Evolutionary conservation across 2,329 filamentous ascomycete genomes (phyloP).

Genomic region (Phoma sp.): DNA sequence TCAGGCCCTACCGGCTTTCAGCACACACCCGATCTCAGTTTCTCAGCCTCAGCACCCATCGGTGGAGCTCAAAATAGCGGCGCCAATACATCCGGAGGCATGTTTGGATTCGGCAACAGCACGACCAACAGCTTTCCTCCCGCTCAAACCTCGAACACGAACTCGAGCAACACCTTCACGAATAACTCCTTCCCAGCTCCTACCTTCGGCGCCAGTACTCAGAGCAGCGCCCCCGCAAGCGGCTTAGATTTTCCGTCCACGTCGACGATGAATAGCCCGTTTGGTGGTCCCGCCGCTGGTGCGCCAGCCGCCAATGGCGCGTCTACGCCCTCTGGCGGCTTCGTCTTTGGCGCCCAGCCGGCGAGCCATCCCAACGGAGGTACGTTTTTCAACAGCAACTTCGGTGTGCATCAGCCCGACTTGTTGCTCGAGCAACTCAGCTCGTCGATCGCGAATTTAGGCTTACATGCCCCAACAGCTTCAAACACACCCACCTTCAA

Average conservation of each 20-base stretch:
- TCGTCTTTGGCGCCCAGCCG: conserved; percentile 27
- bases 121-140: conserved; percentile 43
- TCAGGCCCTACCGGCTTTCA: conserved; percentile 29
- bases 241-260: conserved; percentile 39
- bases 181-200: conserved; percentile 42
- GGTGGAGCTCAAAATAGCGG: conserved; percentile 17
- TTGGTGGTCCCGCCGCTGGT: conserved; percentile 22
- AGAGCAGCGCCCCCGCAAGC: conserved; percentile 25
- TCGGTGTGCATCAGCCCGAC: too few relatives aligned
- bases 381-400: too few relatives aligned
- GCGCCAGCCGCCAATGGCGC: conserved; percentile 32
- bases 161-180: conserved; percentile 33
- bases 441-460: too few relatives aligned
- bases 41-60: conserved; percentile 31
- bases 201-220: conserved; percentile 32
- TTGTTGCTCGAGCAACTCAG: too few relatives aligned
- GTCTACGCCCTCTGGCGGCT: conserved; percentile 25
- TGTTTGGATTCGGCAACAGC: conserved; percentile 25
- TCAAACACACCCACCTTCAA: too few relatives aligned
- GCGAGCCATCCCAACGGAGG: conserved; percentile 15
- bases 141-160: conserved; percentile 31
- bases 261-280: conserved; percentile 27
- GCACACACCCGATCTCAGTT: conserved; percentile 28
- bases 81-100: conserved; percentile 10
- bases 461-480: too few relatives aligned